Percentiles rank a stretch among this genome's conserved stretches.
These are phyloP conservation scores for Debaryomyces udenii DNA, from an alignment of 1,139 yeast species.

Conservation along the genomic window DNA sequence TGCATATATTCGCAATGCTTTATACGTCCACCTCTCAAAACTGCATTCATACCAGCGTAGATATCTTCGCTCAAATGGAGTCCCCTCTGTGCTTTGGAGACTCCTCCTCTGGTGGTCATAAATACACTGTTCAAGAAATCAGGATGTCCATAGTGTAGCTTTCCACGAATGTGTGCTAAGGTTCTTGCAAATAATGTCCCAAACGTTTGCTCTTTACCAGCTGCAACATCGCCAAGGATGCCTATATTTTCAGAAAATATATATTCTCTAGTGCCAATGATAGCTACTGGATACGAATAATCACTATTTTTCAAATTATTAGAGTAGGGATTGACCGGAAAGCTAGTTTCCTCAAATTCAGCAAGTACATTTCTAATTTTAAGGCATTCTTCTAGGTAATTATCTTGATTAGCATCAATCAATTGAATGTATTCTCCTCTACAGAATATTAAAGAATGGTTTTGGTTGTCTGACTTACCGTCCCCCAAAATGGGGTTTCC, in stretches of 20 bases:
- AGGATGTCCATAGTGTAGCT: constrained; percentile 90
- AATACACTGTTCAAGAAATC: constrained; percentile 82
- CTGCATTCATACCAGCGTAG: constrained; percentile 87
- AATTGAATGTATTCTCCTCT: constrained; percentile 89
- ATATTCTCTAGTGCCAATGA: constrained; percentile 86
- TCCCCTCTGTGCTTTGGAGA: constrained; percentile 87
- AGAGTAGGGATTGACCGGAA: constrained; percentile 43
- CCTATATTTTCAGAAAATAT: constrained; percentile 87
- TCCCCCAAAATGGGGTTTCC: constrained; percentile 91
- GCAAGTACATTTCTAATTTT: constrained; percentile 76
- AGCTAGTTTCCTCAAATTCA: constrained; percentile 71
- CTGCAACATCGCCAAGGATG: constrained; percentile 87
- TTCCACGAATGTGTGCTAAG: constrained; percentile 82
- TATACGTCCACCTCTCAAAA: constrained; percentile 80
- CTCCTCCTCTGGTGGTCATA: constrained; percentile 90
- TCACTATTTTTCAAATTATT: constrained; percentile 18
- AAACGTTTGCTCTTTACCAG: constrained; percentile 91
- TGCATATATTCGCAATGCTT: constrained; percentile 88
- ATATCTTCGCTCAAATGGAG: constrained; percentile 87
- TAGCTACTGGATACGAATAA: constrained; percentile 64
- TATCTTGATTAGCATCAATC: constrained; percentile 87
- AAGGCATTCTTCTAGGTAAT: constrained; percentile 81
- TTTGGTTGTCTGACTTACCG: constrained; percentile 88
- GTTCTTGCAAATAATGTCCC: constrained; percentile 90
- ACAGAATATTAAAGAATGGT: constrained; percentile 72